A percentile compares a stretch with the other conserved stretches of the same genome.
Conservation (phyloP, 352 stramenopile genomes). For the Phytophthora sojae region DNA sequence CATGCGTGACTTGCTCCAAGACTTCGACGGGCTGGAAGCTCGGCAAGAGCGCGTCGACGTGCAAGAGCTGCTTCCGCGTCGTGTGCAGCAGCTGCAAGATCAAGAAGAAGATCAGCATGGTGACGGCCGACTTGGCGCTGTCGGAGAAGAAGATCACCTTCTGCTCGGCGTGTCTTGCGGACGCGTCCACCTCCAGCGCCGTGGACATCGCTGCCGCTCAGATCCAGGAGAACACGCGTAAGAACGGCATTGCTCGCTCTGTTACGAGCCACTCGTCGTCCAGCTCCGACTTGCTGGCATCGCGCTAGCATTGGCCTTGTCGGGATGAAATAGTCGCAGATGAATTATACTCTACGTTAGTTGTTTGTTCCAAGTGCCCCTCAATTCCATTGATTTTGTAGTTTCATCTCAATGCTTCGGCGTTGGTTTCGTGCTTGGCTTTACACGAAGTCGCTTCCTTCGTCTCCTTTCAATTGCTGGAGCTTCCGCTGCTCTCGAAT, state of each 20-base stretch:
- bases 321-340: conserved; percentile 26
- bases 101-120: conserved; percentile 48
- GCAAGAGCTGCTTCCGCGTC: conserved; percentile 42
- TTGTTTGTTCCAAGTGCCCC: conserved; percentile 8
- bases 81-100: conserved; percentile 46
- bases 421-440: neutral
- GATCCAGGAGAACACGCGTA: conserved; percentile 32
- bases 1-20: conserved; percentile 36
- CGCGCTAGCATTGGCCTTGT: conserved; percentile 16
- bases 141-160: conserved; percentile 45
- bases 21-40: conserved; percentile 31
- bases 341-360: conserved; percentile 29
- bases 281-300: conserved; percentile 31
- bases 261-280: conserved; percentile 39
- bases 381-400: neutral
- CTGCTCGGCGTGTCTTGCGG: conserved; percentile 39
- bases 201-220: conserved; percentile 36
- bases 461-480: conserved; percentile 5
- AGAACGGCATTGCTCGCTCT: conserved; percentile 22
- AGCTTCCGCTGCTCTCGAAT: conserved; percentile 28
- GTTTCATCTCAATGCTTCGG: neutral
- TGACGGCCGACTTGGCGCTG: conserved; percentile 42
- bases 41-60: conserved; percentile 34
- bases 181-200: conserved; percentile 32
- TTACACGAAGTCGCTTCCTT: conserved; percentile 8